Base-by-base conservation (phyloP, 148 eudicot species). In the Cornus controversa region DNA sequence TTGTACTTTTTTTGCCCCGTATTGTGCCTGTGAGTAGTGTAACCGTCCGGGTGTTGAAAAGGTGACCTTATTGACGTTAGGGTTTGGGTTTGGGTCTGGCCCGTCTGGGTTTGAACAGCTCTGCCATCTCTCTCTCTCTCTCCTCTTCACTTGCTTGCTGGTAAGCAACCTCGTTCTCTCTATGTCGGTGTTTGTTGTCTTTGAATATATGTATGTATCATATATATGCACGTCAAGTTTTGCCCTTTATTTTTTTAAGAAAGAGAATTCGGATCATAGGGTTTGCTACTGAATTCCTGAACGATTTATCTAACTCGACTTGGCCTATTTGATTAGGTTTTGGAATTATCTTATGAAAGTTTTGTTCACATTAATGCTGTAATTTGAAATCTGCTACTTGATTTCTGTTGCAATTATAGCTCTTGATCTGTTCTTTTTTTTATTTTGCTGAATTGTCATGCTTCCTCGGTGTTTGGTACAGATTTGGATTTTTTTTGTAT, bases 31-130 rank as follows among this genome's bases (percentile, higher is more conserved):
- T 18, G 3, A 6, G 64, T 0, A 40, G 78, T 45, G 77, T 69
- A 34, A 28, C 26, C 66, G 68, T 63, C 64, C 69, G 26, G 70
- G 70, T 64, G 78, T 24, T 42, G 62, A 3, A 45, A 66, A 34
- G 71, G 78, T 45, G 78, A 42, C 40, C 45, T 76, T 22, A 23
- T 28, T 53, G 47, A 62, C 72, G 72, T 67, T 54, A 75, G 78
- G 78, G 78, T 66, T 29, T 67, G 65, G 23, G 20, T 75, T 37
- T 45, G 78, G 60, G 69, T 75, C 31, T 75, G 62, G 28, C 62
- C 40, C 64, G 57, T 60, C 24, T 20, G 64, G 64, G 64, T 75
- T 76, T 50, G 47, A 67, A 76, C 26, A 50, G 27, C 40, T 40
- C 66, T 47, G 23, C 13, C 42, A 27, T 64, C 67, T 28, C 27